Evolutionary conservation across 2,329 filamentous ascomycete genomes (phyloP).

Genomic region (Fusarium sp.): DNA sequence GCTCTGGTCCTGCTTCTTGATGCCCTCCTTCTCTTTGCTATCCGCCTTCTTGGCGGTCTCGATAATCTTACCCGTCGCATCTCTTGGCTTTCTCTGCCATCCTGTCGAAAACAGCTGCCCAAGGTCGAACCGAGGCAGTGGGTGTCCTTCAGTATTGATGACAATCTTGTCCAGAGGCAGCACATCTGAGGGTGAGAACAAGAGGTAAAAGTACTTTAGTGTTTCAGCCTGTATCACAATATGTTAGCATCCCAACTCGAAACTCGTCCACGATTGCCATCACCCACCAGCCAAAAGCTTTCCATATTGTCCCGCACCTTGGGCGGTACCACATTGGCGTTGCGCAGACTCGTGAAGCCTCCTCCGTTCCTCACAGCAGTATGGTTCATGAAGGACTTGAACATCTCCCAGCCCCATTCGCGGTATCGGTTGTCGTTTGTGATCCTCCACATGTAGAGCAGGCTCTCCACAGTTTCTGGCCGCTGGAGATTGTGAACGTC

Average conservation of each 20-base stretch:
- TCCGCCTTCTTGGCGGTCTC: constrained; percentile 23
- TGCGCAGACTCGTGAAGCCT: constrained; percentile 83
- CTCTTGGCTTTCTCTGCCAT: constrained; percentile 77
- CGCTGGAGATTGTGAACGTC: constrained; percentile 94
- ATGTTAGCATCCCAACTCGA: constrained; percentile 22
- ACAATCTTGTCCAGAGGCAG: constrained; percentile 88
- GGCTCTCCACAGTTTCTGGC: constrained; percentile 93
- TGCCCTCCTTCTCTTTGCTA: constrained; percentile 22
- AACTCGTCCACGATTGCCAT: background rate
- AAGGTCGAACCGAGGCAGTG: constrained; percentile 87
- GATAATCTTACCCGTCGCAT: constrained; percentile 56
- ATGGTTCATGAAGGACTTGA: constrained; percentile 88
- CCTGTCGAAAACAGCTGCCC: constrained; percentile 81
- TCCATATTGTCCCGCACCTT: constrained; percentile 90
- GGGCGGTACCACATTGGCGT: constrained; percentile 79
- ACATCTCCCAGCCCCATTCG: constrained; percentile 99
- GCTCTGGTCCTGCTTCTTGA: constrained; percentile 21
- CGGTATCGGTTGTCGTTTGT: constrained; percentile 90
- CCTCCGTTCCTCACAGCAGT: constrained; percentile 81
- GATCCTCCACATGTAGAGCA: constrained; percentile 99
- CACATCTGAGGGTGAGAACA: constrained; percentile 87
- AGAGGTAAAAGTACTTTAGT: constrained; percentile 95
- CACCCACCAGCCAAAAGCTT: constrained; percentile 92
- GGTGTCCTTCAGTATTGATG: constrained; percentile 95
- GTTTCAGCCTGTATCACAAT: constrained; percentile 79